Evolutionary conservation across 805 yeast species (phyloP).

Genomic region (Candida ponderosae): DNA sequence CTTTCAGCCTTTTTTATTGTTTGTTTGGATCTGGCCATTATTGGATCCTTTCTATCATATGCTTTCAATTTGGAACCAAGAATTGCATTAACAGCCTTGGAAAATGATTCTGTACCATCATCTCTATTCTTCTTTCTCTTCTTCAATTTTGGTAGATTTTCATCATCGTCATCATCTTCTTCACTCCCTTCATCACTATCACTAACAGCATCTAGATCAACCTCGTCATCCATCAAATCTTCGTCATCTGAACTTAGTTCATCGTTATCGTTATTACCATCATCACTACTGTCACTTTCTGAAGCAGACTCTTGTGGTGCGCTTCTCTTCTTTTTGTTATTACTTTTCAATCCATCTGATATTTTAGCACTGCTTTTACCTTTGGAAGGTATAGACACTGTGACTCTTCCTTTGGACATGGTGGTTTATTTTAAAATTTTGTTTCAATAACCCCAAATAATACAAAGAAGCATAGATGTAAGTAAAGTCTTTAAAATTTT

Average conservation of each 20-base stretch:
- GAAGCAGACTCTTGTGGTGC: conserved; percentile 2
- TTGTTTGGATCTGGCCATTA: conserved; percentile 75
- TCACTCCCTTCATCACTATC: conserved; percentile 13
- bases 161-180: conserved; percentile 25
- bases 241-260: conserved; percentile 12
- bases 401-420: conserved; percentile 16
- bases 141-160: conserved; percentile 36
- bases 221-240: conserved; percentile 14
- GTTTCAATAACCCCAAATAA: neutral
- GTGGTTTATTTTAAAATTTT: neutral
- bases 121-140: conserved; percentile 50
- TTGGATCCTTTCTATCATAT: conserved; percentile 83
- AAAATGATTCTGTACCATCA: conserved; percentile 73
- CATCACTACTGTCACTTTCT: conserved; percentile 7
- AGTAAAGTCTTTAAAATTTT: neutral
- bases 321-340: neutral
- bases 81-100: conserved; percentile 77
- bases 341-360: neutral
- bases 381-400: conserved; percentile 9
- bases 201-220: conserved; percentile 11
- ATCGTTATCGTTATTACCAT: conserved; percentile 7
- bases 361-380: neutral
- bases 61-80: conserved; percentile 82
- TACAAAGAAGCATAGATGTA: neutral
- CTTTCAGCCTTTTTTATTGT: conserved; percentile 66